Conservation (phyloP, 805 yeast species). For the Candida cerambycidarum region DNA sequence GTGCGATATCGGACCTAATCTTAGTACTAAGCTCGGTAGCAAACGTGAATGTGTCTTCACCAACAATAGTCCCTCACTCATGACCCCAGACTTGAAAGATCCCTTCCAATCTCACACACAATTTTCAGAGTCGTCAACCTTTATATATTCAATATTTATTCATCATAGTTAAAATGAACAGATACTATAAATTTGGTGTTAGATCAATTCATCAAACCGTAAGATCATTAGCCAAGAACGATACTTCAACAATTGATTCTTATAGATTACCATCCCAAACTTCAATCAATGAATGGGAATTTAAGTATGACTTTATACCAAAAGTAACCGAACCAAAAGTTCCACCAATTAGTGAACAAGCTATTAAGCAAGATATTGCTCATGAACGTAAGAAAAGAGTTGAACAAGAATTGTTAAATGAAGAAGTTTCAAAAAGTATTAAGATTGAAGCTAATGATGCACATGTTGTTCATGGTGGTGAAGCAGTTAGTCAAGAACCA, state of each 20-base stretch:
- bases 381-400: conserved; percentile 38
- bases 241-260: conserved; percentile 56
- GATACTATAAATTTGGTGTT: background rate
- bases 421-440: conserved; percentile 33
- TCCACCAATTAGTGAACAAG: conserved; percentile 48
- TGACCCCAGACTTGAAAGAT: conserved; percentile 7
- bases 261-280: conserved; percentile 50
- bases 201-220: conserved; percentile 4
- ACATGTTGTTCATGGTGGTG: conserved; percentile 44
- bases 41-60: conserved; percentile 20
- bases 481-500: conserved; percentile 35
- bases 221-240: conserved; percentile 47
- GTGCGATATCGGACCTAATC: background rate
- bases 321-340: conserved; percentile 40
- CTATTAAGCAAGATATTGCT: conserved; percentile 50
- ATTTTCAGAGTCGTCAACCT: background rate
- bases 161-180: background rate
- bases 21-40: conserved; percentile 36
- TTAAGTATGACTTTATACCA: conserved; percentile 46
- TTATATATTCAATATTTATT: background rate
- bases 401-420: conserved; percentile 35
- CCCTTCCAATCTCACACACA: background rate
- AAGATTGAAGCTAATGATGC: conserved; percentile 48
- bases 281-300: conserved; percentile 50
- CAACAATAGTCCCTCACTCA: background rate